Conservation (phyloP, 1,284 basidiomycete species). For the Singerocomus inundabilis region DNA sequence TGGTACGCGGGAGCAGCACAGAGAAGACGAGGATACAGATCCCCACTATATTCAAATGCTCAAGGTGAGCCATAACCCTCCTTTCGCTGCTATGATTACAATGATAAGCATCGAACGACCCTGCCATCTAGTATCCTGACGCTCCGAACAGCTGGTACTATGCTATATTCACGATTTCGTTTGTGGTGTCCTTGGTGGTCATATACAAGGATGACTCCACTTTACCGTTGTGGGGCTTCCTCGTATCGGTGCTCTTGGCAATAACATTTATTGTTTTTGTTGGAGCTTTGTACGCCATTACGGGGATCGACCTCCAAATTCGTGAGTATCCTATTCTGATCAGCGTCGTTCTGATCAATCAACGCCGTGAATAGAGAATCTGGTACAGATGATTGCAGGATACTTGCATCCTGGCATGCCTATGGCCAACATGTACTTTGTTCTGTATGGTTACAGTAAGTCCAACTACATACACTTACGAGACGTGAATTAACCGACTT, state of each 20-base stretch:
- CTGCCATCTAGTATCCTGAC: constrained; percentile 41
- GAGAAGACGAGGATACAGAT: constrained; percentile 38
- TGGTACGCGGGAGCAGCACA: constrained; percentile 34
- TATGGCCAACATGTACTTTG: constrained; percentile 58
- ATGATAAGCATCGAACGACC: not conserved
- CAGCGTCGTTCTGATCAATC: not conserved
- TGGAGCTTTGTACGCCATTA: constrained; percentile 50
- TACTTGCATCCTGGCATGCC: constrained; percentile 62
- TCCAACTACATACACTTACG: not conserved
- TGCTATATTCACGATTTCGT: constrained; percentile 37
- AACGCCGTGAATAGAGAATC: constrained; percentile 11
- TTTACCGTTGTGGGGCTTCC: constrained; percentile 48
- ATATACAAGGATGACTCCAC: constrained; percentile 51
- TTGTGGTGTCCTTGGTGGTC: constrained; percentile 42
- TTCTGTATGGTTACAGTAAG: constrained; percentile 49
- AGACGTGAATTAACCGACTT: not conserved
- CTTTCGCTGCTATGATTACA: not conserved
- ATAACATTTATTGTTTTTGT: constrained; percentile 46
- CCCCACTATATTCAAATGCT: constrained; percentile 58
- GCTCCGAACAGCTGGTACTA: constrained; percentile 49
- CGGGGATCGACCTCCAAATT: constrained; percentile 48
- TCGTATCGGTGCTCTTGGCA: constrained; percentile 41
- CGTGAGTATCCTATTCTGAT: constrained; percentile 33
- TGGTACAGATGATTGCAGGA: constrained; percentile 60
- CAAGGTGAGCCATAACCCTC: constrained; percentile 33